Base-by-base conservation (phyloP, 345 rosid species). In the Anastatica hierochuntica region DNA sequence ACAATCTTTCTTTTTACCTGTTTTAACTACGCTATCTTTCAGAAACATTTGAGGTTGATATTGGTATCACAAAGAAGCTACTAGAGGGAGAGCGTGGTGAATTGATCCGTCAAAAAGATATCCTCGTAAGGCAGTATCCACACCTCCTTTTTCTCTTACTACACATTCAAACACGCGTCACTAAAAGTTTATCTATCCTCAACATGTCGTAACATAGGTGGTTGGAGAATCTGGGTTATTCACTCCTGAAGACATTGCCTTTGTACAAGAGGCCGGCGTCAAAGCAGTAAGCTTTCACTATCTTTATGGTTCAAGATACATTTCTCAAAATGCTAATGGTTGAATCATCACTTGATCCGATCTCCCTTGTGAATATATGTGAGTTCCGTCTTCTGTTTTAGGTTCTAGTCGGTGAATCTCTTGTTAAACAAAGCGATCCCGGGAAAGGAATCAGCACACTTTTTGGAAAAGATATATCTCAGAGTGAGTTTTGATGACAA, bases 381-480 rank as follows among this genome's bases (percentile, higher is more conserved):
- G 58, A 33, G n/a, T n/a, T n/a, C n/a, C n/a, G n/a, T n/a, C n/a
- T n/a, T n/a, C n/a, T n/a, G n/a, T n/a, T 43, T 38, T 76, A 92
- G 98, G 88, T 85, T 50, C 71, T 92, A 72, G 98, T 88, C 12
- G 95, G 98, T n/a, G 95, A 92, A 53, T 92, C 96, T 2, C 69
- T 92, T 14, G 80, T 88, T 54, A 83, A 79, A 63, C 97, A 88
- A 64, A 76, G 68, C 7, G 88, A 88, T 59, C 94, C 88, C 0
- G 74, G 78, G 60, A 67, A 76, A 55, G 98, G 75, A 35, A 88
- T 92, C 58, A 49, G 73, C 0, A 60, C 73, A 58, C 90, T 88
- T 31, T 92, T 81, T 48, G 96, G 98, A 34, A 83, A 67, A 80
- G 86, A 85, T 50, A 60, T 85, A n/a, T n/a, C 33, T 87, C 92